Evolutionary conservation across 169 alveolate genomes (phyloP).

Genomic region (Perkinsus marinus): DNA sequence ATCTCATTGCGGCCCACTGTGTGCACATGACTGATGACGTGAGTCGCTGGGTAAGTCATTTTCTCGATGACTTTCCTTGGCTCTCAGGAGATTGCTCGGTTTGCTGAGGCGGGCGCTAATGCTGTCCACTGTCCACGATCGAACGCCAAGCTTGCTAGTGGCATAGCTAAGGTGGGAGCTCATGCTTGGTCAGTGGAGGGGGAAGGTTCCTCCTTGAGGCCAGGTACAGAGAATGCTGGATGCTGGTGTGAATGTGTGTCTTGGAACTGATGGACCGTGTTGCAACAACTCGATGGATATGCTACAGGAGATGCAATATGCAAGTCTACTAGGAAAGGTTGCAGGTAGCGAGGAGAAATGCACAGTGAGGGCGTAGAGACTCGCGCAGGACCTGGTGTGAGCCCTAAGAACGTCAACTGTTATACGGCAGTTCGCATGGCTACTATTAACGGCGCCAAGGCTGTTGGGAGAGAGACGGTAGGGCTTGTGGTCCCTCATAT

Average conservation of each 20-base stretch:
- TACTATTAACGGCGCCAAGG: slow-evolving; percentile 11
- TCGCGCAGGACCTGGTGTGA: not conserved
- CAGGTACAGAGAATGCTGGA: slow-evolving; percentile 2
- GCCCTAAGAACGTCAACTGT: not conserved
- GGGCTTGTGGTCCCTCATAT: not conserved
- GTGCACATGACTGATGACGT: slow-evolving; percentile 8
- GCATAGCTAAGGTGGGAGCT: not conserved
- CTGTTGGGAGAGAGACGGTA: not conserved
- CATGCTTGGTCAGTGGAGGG: too few species aligned
- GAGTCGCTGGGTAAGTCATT: not conserved
- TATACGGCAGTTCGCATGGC: slow-evolving; percentile 11
- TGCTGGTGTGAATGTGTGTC: slow-evolving; percentile 8
- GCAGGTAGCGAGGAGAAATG: not conserved
- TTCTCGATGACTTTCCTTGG: too few species aligned
- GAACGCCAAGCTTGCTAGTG: not conserved
- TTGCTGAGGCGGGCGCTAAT: not conserved
- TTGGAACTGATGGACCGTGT: slow-evolving; percentile 9
- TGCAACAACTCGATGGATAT: slow-evolving; percentile 5
- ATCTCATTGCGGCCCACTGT: slow-evolving; percentile 3
- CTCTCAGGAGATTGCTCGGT: not conserved
- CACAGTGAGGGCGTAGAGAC: not conserved
- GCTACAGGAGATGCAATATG: slow-evolving; percentile 3
- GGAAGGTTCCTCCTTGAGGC: too few species aligned
- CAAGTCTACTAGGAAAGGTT: slow-evolving; percentile 8
- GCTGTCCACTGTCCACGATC: slow-evolving; percentile 5